Evolutionary conservation across 2,329 filamentous ascomycete species (phyloP), one percentile per base, ranked within the genome.

Genomic region (Aotearoamyces nothofagi): DNA sequence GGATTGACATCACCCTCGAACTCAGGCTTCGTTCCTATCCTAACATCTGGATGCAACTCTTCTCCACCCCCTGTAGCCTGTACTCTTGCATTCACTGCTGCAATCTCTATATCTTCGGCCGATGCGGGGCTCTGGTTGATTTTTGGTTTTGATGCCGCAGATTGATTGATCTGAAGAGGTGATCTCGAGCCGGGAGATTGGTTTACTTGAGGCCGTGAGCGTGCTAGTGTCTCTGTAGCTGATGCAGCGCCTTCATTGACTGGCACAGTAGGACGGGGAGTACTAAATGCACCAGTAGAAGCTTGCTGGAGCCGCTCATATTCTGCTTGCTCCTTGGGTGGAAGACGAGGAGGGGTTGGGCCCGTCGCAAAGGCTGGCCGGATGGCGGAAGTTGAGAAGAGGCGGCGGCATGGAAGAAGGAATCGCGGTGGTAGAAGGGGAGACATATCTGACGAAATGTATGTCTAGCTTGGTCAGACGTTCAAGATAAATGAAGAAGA

Each of bases 1-100:
- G 90, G 90, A 53, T 98, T 96, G 31, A 63, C 66, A 30, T 96
- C 86, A 33, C 90, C 90, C 41, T 87, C 75, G 45, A 98, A 98
- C 57, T 96, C 87, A 2, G 90, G 86, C 45, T 75, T 69, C 24
- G 84, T 78, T 19, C 87, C 87, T 38, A 73, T 61, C 39, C 77
- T 63, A 33, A 87, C 57, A 50, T 83, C 73, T 1, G 74, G 75
- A 48, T 81, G 76, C 12, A 79, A 51, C 35, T 76, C 67, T 33
- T 75, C 70, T 35, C 71, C 73, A n/a, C n/a, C 19, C 8, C 8
- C 19, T n/a, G 58, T 57, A 12, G 63, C 61, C 29, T 63, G 56
- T 14, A 69, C 55, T 41, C 56, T 51, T 16, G 57, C 53, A 19
- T 57, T 47, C 10, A 51, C 39, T 12, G 38, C 35, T 23, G 33